Base-by-base conservation (phyloP, 2,329 filamentous ascomycete species). In the Colletotrichum orchidophilum region DNA sequence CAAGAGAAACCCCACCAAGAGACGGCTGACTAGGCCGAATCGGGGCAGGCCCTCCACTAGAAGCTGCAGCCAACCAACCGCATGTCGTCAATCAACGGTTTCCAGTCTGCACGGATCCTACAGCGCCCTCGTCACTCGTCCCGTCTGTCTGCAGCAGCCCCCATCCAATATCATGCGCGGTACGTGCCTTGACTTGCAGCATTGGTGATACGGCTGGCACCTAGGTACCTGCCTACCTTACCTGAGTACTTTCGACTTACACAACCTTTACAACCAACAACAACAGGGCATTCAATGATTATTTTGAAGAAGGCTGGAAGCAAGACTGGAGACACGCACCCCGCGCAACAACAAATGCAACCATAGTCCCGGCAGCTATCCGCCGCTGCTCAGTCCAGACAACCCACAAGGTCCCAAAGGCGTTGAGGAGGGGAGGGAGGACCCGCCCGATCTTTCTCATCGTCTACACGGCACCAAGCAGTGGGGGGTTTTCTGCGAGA, bases 11-110 rank as follows among this genome's bases (percentile, higher is more conserved):
- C 46, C 58, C 7, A 13, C 26, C 50, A 15, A 27, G 21, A 24
- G 4, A 7, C 3, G 11, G 11, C 7, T 59, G 52, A 59, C 64
- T 71, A 71, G 63, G 52, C 58, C 65, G 2, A 24, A 63, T 59
- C 0, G 3, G 13, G 64, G 9, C 3, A 12, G 12, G 0, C 3
- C 6, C 24, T n/a, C 63, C 68, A 63, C 52, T 24, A 18, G 1
- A n/a, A 29, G 7, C 5, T 31, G 12, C 3, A 29, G 27, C 13
- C 33, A 46, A 26, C 69, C 69, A 71, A 68, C 31, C 57, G 50
- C 9, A 59, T 3, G 12, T n/a, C 3, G 4, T 5, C 18, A 11
- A 33, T 2, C 4, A n/a, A 29, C 49, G 21, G 12, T 29, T 66
- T 54, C 29, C 33, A 8, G 63, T 5, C 21, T 42, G 67, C 61